Percentiles rank a stretch among this genome's conserved stretches.
Evolutionary conservation across 1,139 yeast species (phyloP).

Genomic region (Blastobotrys illinoisensis): DNA sequence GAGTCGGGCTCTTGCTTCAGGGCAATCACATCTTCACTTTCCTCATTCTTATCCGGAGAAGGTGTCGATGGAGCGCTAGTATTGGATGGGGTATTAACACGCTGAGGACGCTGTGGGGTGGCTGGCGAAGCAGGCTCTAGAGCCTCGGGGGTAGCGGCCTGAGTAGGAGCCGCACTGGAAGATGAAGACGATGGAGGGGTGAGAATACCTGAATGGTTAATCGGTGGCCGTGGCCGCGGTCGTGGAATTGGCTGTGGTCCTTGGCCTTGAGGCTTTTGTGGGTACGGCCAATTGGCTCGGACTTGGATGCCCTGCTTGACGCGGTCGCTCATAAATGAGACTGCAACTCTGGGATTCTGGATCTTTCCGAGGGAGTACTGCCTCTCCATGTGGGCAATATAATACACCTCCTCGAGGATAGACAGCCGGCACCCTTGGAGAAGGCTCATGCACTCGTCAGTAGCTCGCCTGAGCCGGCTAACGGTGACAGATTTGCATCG

Average conservation of each 20-base stretch:
- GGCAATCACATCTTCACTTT: neutral
- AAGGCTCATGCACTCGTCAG: conserved; percentile 15
- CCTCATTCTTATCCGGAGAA: neutral
- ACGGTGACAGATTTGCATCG: conserved; percentile 30
- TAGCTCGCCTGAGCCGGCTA: conserved; percentile 25
- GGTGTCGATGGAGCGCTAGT: neutral
- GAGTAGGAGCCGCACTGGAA: neutral
- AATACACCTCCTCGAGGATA: conserved; percentile 30
- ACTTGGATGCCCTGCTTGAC: neutral
- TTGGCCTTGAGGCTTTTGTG: neutral
- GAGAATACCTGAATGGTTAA: neutral
- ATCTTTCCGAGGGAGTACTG: neutral
- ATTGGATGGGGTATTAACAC: too few relatives aligned
- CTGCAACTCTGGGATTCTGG: neutral
- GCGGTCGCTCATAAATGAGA: neutral
- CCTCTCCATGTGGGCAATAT: conserved; percentile 22
- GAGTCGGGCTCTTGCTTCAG: neutral
- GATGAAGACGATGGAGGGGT: neutral
- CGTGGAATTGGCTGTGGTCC: neutral
- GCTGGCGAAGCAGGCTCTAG: neutral
- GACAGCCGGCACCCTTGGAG: conserved; percentile 18
- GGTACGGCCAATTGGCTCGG: neutral
- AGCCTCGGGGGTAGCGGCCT: neutral
- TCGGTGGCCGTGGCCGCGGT: neutral
- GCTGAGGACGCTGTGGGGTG: neutral